Evolutionary conservation across 2,329 filamentous ascomycete species (phyloP).

Genomic region (Camptophora hylomeconis): DNA sequence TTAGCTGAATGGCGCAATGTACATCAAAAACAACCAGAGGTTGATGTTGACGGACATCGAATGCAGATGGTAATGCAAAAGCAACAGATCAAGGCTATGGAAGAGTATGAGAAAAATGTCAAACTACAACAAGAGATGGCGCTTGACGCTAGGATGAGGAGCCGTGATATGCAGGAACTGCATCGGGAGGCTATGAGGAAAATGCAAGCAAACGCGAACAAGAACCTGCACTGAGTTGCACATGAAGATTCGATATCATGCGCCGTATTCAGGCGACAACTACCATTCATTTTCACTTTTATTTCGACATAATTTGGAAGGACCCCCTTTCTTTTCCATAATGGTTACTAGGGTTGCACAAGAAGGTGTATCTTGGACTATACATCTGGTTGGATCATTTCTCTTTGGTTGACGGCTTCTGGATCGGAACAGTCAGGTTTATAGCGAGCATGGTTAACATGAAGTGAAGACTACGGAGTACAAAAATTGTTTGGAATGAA

Average conservation of each 20-base stretch:
- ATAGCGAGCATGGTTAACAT: too few relatives aligned
- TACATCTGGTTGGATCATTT: too few relatives aligned
- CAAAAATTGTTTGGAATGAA: too few relatives aligned
- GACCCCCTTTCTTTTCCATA: too few relatives aligned
- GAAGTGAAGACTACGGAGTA: too few relatives aligned
- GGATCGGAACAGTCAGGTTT: too few relatives aligned
- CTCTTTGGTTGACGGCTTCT: too few relatives aligned
- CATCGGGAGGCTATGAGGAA: slow-evolving; percentile 68
- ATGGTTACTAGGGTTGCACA: too few relatives aligned
- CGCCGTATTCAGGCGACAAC: slow-evolving; percentile 5
- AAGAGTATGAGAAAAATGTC: slow-evolving; percentile 44
- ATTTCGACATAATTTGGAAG: too few relatives aligned
- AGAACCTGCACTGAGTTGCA: slow-evolving; percentile 8
- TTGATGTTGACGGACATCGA: slow-evolving; percentile 24
- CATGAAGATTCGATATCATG: slow-evolving; percentile 5
- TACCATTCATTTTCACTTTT: too few relatives aligned
- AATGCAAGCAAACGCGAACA: slow-evolving; percentile 55
- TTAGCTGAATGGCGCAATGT: slow-evolving; percentile 53
- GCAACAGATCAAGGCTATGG: slow-evolving; percentile 48
- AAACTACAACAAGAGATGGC: slow-evolving; percentile 47
- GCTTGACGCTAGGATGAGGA: slow-evolving; percentile 65
- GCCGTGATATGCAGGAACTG: slow-evolving; percentile 57
- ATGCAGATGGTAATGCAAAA: slow-evolving; percentile 45
- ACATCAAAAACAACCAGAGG: slow-evolving; percentile 16
- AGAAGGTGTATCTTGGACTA: too few relatives aligned